Percentiles rank a stretch among this genome's conserved stretches.
Conservation (phyloP, 805 yeast genomes). For the Ogataea henricii region DNA sequence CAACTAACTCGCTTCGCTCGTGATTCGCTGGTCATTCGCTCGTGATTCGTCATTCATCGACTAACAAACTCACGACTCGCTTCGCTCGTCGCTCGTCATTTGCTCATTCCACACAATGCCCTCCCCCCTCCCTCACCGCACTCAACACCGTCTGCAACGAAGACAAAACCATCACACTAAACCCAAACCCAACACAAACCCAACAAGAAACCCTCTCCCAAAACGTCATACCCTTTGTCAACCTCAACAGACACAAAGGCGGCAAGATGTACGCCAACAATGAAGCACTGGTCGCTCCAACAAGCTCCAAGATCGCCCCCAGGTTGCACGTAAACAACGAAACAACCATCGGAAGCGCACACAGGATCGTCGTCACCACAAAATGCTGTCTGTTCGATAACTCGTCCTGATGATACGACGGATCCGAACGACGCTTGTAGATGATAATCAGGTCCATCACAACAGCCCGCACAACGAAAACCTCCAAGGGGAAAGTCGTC, state of each 20-base stretch:
- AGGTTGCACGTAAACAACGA: constrained; percentile 82
- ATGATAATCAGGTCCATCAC: constrained; percentile 57
- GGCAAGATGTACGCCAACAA: constrained; percentile 91
- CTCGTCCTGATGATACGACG: constrained; percentile 19
- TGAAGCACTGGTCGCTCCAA: constrained; percentile 93
- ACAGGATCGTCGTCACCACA: constrained; percentile 63
- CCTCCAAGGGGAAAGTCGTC: constrained; percentile 87
- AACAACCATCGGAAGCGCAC: constrained; percentile 69
- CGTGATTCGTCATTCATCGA: too few relatives aligned
- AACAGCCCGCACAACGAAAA: constrained; percentile 88
- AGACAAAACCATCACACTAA: constrained; percentile 76
- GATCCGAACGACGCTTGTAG: constrained; percentile 22
- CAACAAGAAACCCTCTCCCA: constrained; percentile 57
- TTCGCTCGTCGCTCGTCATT: background rate
- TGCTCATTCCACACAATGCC: constrained; percentile 46
- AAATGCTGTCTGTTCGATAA: constrained; percentile 53
- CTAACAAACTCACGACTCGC: background rate
- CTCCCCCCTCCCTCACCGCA: constrained; percentile 44
- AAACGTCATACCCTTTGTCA: constrained; percentile 49
- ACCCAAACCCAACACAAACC: constrained; percentile 69
- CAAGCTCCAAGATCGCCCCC: constrained; percentile 85
- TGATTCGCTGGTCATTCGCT: too few relatives aligned
- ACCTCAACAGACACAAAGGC: constrained; percentile 74
- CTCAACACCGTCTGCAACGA: constrained; percentile 67
- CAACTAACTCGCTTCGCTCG: too few relatives aligned